Percentiles rank a stretch among this genome's conserved stretches.
Evolutionary conservation across 1,284 basidiomycete genomes (phyloP).

Genomic region (Puccinia hordei): DNA sequence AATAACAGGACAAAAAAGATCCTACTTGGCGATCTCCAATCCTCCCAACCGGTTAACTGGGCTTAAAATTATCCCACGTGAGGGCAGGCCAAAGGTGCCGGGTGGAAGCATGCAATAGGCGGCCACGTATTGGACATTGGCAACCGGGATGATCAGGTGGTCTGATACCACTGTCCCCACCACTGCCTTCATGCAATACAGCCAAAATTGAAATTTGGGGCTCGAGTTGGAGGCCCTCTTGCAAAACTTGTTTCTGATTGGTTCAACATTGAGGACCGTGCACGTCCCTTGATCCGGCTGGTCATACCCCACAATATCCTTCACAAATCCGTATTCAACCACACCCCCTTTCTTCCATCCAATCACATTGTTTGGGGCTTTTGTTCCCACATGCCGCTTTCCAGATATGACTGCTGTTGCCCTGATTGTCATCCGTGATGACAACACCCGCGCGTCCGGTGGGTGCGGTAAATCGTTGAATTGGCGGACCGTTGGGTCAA

Average conservation of each 20-base stretch:
- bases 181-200: neutral
- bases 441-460: neutral
- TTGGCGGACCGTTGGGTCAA: neutral
- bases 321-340: neutral
- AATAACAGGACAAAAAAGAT: too few species aligned
- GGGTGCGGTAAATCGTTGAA: neutral
- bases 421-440: neutral
- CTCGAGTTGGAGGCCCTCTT: neutral
- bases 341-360: neutral
- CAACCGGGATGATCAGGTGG: neutral
- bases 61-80: neutral
- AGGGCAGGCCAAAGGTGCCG: slow-evolving; percentile 4
- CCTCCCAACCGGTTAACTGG: neutral
- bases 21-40: neutral
- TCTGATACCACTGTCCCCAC: neutral
- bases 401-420: neutral
- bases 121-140: neutral
- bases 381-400: neutral
- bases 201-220: neutral
- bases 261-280: neutral
- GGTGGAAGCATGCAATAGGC: slow-evolving; percentile 14
- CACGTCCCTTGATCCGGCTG: neutral
- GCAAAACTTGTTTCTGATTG: neutral
- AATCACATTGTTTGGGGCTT: neutral
- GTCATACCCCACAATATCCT: neutral